phyloP scores from a whole-genome alignment of 2,329 filamentous ascomycete genomes.

The Grosmannia serpens region DNA sequence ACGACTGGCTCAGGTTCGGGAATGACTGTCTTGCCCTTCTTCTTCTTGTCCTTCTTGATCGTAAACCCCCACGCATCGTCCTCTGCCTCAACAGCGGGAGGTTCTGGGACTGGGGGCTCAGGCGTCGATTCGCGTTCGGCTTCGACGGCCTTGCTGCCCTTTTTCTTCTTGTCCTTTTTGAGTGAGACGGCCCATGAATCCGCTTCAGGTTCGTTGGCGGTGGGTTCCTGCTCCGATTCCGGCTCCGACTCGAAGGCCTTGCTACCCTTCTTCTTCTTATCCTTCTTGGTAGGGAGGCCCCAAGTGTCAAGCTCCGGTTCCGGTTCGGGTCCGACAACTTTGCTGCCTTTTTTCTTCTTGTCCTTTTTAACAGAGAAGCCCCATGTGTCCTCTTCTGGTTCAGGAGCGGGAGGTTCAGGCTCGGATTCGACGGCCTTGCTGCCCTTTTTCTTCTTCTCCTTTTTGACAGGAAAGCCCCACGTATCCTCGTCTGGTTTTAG shows the following conservation, averaged over 20 bases:
- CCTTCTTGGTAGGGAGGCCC: constrained; percentile 16
- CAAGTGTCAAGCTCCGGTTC: constrained; percentile 17
- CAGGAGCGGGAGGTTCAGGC: not conserved
- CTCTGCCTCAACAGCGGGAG: not conserved
- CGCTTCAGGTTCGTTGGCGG: not conserved
- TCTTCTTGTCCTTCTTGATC: constrained; percentile 17
- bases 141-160: constrained; percentile 15
- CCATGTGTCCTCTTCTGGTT: constrained; percentile 7
- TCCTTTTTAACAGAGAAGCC: constrained; percentile 11
- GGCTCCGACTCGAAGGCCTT: not conserved
- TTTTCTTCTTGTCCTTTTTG: constrained; percentile 16
- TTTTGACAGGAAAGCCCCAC: not conserved
- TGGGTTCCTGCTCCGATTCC: not conserved
- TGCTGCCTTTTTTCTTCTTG: constrained; percentile 14
- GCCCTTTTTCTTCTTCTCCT: constrained; percentile 5
- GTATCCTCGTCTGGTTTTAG: not conserved
- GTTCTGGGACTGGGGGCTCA: not conserved
- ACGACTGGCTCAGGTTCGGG: not conserved
- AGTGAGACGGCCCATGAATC: constrained; percentile 19
- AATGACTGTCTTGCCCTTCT: constrained; percentile 15
- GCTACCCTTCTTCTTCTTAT: constrained; percentile 17
- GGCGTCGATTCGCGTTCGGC: not conserved
- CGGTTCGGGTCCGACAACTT: constrained; percentile 8
- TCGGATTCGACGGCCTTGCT: constrained; percentile 15
- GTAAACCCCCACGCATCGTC: constrained; percentile 16